These are phyloP conservation scores for Trichoderma sp. DNA, from an alignment of 2,329 filamentous ascomycete genomes.

Conservation along the genomic window DNA sequence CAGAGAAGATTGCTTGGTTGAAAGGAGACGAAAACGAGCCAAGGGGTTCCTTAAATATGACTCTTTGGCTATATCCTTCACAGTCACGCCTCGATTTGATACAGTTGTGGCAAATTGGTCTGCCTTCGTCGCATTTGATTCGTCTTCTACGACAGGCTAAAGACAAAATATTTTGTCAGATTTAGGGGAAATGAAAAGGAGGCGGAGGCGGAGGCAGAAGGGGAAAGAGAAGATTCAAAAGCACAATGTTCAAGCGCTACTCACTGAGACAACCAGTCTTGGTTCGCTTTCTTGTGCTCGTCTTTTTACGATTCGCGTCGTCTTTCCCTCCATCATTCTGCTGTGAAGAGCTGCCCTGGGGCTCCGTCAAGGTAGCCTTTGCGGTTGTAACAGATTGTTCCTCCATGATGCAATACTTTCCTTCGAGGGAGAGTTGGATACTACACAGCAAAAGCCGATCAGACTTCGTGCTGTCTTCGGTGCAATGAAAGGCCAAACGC, in stretches of 20 bases:
- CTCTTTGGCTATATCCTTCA: slow-evolving; percentile 78
- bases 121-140: slow-evolving; percentile 94
- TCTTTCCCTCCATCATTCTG: slow-evolving; percentile 39
- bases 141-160: slow-evolving; percentile 86
- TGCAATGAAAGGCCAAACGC: background rate
- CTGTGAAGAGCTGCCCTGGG: slow-evolving; percentile 32
- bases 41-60: slow-evolving; percentile 71
- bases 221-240: background rate
- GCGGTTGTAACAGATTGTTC: slow-evolving; percentile 1
- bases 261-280: slow-evolving; percentile 90
- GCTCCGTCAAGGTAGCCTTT: background rate
- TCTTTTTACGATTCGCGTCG: slow-evolving; percentile 46
- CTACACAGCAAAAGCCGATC: background rate
- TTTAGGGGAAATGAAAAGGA: background rate
- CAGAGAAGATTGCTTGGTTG: slow-evolving; percentile 41
- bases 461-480: background rate
- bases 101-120: slow-evolving; percentile 78
- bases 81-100: slow-evolving; percentile 81
- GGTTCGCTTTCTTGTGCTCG: slow-evolving; percentile 64
- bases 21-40: slow-evolving; percentile 37
- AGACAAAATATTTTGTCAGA: slow-evolving; percentile 22
- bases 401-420: slow-evolving; percentile 18
- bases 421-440: background rate
- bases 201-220: background rate
- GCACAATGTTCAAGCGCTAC: slow-evolving; percentile 32